Evolutionary conservation across 2,329 filamentous ascomycete genomes (phyloP), one percentile per base, ranked within the genome.

Genomic region (Fusarium falciforme): DNA sequence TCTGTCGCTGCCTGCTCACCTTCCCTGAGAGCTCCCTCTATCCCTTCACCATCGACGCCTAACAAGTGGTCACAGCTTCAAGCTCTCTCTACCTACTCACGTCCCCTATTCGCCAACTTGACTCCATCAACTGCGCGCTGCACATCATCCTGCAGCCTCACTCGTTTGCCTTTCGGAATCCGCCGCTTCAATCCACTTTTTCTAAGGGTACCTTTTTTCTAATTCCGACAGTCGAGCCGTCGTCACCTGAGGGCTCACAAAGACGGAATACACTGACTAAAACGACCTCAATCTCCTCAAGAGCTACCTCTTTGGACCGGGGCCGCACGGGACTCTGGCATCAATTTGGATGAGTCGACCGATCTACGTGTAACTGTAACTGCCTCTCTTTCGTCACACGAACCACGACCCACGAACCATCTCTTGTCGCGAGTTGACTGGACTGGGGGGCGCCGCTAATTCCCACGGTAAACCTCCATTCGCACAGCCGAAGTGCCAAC

Each of bases 1-100:
- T 63, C 61, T 69, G 27, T 73, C 72, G 20, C n/a, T 74, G 6
- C 69, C 69, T 27, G 60, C 57, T 38, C 72, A 74, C 60, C 72
- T 64, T 72, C 66, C 70, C n/a, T 75, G 16, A 55, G 42, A 27
- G 42, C 42, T 47, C 20, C 11, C n/a, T 22, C 22, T 16, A 40
- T 38, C 12, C 47, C 25, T 38, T 36, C 27, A 20, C n/a, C 22
- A 44, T n/a, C 57, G 12, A 33, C 36, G 29, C 29, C 36, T 40
- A 47, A 31, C 55, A 38, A 36, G 42, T 74, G 63, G 59, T 49
- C 44, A 47, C 70, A 71, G 62, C 47, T 67, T 33, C 59, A 36
- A 44, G 29, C 68, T 52, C 64, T 36, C 54, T 61, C 59, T 42
- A 22, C 22, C 69, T 59, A 40, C 62, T 62, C 60, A 59, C 55